phyloP scores from a whole-genome alignment of 1,284 basidiomycete species.

The Ganoderma meredithae region DNA sequence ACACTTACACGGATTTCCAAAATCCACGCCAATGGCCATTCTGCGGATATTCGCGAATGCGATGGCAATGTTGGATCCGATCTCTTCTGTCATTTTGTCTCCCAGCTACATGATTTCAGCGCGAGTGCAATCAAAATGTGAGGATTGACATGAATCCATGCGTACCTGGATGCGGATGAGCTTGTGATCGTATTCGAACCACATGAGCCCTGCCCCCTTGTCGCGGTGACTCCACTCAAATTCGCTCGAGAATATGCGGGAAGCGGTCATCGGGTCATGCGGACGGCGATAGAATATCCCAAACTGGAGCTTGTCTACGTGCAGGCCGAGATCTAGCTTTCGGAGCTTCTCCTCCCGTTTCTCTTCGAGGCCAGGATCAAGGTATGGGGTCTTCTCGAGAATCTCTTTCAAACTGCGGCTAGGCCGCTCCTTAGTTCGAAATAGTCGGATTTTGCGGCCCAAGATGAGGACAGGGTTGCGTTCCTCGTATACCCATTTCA shows the following conservation, averaged over 20 bases:
- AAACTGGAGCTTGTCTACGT: conserved; percentile 67
- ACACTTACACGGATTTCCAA: conserved; percentile 49
- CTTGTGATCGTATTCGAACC: conserved; percentile 72
- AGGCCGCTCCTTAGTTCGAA: conserved; percentile 31
- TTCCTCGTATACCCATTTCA: conserved; percentile 47
- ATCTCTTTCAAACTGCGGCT: conserved; percentile 28
- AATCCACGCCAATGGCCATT: conserved; percentile 64
- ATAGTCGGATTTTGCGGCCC: conserved; percentile 38
- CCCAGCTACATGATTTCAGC: conserved; percentile 52
- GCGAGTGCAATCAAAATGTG: background rate
- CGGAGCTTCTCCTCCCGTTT: conserved; percentile 54
- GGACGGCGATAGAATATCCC: conserved; percentile 56
- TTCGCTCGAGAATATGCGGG: conserved; percentile 70
- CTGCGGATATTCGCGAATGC: conserved; percentile 64
- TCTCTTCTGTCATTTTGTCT: conserved; percentile 57
- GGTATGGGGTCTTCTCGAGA: conserved; percentile 62
- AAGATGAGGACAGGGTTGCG: conserved; percentile 51
- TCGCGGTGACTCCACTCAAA: conserved; percentile 50
- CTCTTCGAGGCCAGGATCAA: conserved; percentile 66
- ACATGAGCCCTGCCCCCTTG: conserved; percentile 57
- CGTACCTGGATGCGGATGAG: conserved; percentile 63
- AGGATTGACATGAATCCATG: background rate
- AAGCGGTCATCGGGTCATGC: conserved; percentile 43
- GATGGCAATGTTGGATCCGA: conserved; percentile 58
- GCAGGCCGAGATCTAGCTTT: conserved; percentile 54